phyloP scores from a whole-genome alignment of 441 rosid species.

The Rhodomyrtus psidioides region DNA sequence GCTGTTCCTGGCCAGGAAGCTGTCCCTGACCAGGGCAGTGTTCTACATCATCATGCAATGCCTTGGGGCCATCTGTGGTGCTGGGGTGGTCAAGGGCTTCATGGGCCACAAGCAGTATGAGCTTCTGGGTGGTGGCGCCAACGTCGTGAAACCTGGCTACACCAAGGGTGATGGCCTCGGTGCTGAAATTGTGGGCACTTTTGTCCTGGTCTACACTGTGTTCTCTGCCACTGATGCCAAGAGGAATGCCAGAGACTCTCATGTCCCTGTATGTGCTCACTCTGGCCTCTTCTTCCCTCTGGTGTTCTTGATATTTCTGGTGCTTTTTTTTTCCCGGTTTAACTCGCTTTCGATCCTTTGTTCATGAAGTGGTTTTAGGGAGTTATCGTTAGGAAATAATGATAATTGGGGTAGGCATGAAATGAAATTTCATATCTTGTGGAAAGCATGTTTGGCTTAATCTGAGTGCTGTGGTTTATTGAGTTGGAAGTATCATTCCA shows the following conservation, averaged over 20 bases:
- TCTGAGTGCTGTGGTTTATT: neutral
- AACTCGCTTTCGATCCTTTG: neutral
- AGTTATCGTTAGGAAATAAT: neutral
- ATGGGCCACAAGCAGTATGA: constrained; percentile 19
- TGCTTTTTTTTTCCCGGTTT: neutral
- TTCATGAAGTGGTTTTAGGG: neutral
- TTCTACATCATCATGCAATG: constrained; percentile 64
- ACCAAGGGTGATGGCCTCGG: constrained; percentile 59
- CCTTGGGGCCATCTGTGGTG: constrained; percentile 71
- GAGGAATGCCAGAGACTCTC: constrained; percentile 70
- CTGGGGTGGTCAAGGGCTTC: constrained; percentile 63
- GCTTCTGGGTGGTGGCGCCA: constrained; percentile 44
- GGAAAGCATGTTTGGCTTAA: neutral
- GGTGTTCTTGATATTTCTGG: too few species aligned
- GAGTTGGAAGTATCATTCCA: neutral
- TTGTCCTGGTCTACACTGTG: constrained; percentile 63
- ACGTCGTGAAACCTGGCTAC: constrained; percentile 42
- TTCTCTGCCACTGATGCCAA: constrained; percentile 73
- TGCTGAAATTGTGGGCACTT: constrained; percentile 59
- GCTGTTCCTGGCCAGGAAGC: constrained; percentile 48
- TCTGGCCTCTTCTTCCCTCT: neutral
- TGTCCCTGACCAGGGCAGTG: constrained; percentile 53
- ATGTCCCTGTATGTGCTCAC: constrained; percentile 42
- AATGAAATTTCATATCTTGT: neutral
- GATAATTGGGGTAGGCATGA: neutral